Evolutionary conservation across 2,329 filamentous ascomycete genomes (phyloP).

Genomic region (Nectriaceae sp.): DNA sequence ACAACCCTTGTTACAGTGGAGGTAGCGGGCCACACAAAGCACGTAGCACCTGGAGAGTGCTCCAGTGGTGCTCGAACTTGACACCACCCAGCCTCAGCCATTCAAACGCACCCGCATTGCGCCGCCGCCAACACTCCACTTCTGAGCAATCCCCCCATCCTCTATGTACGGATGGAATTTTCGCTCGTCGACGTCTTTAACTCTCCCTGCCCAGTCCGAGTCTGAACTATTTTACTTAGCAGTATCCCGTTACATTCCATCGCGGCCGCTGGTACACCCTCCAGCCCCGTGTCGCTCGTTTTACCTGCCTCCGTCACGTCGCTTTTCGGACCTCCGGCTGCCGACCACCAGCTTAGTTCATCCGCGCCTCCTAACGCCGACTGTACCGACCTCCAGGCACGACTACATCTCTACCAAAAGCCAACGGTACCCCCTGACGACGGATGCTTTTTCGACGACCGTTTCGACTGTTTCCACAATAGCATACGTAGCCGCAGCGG

Average conservation of each 20-base stretch:
- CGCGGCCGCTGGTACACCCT: slow-evolving; percentile 3
- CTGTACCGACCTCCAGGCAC: neutral
- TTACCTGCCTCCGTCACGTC: slow-evolving; percentile 16
- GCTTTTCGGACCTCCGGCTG: slow-evolving; percentile 22
- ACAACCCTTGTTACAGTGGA: neutral
- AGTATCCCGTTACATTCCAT: slow-evolving; percentile 18
- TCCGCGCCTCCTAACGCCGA: neutral
- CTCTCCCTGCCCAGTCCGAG: slow-evolving; percentile 13
- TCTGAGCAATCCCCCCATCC: slow-evolving; percentile 8
- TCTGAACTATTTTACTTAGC: slow-evolving; percentile 6
- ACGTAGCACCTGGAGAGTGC: neutral
- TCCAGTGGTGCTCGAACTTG: neutral
- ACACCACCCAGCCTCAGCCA: neutral
- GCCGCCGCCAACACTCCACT: slow-evolving; percentile 10
- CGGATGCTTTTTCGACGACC: neutral
- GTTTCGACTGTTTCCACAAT: neutral
- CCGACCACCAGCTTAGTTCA: slow-evolving; percentile 9
- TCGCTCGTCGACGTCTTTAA: slow-evolving; percentile 13
- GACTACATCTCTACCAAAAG: neutral
- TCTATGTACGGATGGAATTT: slow-evolving; percentile 15
- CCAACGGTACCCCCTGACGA: neutral
- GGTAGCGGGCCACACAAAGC: neutral
- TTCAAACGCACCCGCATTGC: slow-evolving; percentile 11
- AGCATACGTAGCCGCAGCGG: neutral
- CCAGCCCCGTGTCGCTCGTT: slow-evolving; percentile 5